Evolutionary conservation across 2,329 filamentous ascomycete species (phyloP), one percentile per base, ranked within the genome.

Genomic region (Passalora sequoiae): DNA sequence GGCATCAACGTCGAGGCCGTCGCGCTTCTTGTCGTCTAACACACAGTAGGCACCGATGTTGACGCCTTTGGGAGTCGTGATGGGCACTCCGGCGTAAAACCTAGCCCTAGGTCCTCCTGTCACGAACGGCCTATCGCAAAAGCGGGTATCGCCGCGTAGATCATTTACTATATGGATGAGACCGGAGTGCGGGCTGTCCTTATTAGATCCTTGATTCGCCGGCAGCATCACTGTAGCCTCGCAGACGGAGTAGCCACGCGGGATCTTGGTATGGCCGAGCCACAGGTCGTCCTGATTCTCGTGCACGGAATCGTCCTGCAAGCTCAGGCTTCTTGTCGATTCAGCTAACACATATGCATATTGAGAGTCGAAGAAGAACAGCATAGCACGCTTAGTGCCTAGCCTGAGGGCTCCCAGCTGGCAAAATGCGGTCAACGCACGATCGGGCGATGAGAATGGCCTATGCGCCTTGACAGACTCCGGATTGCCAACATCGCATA

Each of bases 41-140:
- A 83, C 72, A 40, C 75, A 74, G 46, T 80, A 78, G 8, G 71
- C 73, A 7, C 81, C 81, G 43, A 85, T 77, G 35, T 73, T 72
- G 54, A 76, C 74, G 17, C 76, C 73, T 27, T 70, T 73, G 0
- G 73, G 50, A 4, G 52, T 50, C 1, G 49, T 52, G 27, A 54
- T 53, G 1, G 51, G 51, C 0, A 82, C 79, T 13, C 75, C 75
- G 4, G 75, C 76, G 46, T 78, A 77, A 55, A 80, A 80, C 6
- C 56, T 54, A 6, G 54, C 58, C 13, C 49, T 54, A 0, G 61
- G 60, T n/a, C 53, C 53, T 29, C 46, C 53, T 4, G 27, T 50
- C 2, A 63, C 60, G 42, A 56, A 63, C 8, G 59, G 53, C 16
- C 51, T 22, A 13, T 61, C 50, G 29, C 55, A 56, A 29, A 61